A percentile compares a stretch with the other conserved stretches of the same genome.
These are phyloP conservation scores for Clarireedia sp. DNA, from an alignment of 2,329 filamentous ascomycete genomes.

Conservation along the genomic window DNA sequence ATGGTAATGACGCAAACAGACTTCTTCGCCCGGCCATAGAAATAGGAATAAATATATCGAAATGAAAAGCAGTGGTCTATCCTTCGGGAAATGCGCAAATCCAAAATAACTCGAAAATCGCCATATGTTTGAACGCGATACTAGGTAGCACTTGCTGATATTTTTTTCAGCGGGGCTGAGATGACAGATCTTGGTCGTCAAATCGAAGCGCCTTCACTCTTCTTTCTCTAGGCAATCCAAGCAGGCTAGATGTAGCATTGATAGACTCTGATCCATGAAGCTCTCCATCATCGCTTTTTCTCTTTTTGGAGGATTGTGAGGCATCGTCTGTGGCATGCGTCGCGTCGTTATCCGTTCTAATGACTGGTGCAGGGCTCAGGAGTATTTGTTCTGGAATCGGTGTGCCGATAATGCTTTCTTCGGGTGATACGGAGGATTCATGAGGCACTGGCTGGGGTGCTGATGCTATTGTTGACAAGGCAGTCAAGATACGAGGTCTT, in stretches of 20 bases:
- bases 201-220: neutral
- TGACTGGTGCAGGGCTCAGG: neutral
- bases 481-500: neutral
- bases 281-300: neutral
- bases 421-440: neutral
- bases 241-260: neutral
- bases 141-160: too few species aligned
- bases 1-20: too few species aligned
- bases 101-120: too few species aligned
- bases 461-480: too few species aligned
- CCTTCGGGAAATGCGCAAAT: too few species aligned
- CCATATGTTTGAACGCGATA: too few species aligned
- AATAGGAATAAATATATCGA: too few species aligned
- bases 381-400: neutral
- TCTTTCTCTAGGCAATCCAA: neutral
- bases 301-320: neutral
- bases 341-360: neutral
- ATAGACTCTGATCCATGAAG: neutral
- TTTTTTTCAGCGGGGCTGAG: too few species aligned
- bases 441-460: neutral
- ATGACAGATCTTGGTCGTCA: too few species aligned
- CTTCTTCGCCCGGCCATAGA: too few species aligned
- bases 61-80: too few species aligned
- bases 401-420: neutral
- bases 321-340: neutral